A percentile compares a stretch with the other conserved stretches of the same genome.
Evolutionary conservation across 768 basidiomycete genomes (phyloP).

Genomic region (Hygrophorus pudorinus): DNA sequence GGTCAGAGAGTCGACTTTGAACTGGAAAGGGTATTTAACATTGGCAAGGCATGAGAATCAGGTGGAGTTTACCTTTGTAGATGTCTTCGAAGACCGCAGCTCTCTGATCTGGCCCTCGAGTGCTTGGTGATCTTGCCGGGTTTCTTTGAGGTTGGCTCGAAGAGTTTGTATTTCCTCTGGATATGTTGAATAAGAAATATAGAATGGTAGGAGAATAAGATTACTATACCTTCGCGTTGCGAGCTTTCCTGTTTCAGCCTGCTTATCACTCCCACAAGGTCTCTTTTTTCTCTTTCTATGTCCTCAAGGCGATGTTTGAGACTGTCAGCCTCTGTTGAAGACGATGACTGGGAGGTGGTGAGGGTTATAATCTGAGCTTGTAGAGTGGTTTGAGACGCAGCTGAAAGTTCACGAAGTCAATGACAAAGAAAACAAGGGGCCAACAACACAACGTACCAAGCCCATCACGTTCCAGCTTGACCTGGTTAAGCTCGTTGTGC

Average conservation of each 20-base stretch:
- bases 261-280: conserved; percentile 75
- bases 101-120: conserved; percentile 65
- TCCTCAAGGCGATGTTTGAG: conserved; percentile 59
- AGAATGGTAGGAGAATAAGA: conserved; percentile 2
- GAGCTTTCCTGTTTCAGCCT: conserved; percentile 67
- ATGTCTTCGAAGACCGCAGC: conserved; percentile 63
- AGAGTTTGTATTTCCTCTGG: conserved; percentile 66
- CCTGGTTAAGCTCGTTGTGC: conserved; percentile 44
- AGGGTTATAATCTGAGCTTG: conserved; percentile 48
- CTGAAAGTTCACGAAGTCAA: conserved; percentile 20
- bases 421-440: neutral
- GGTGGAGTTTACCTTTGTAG: conserved; percentile 47
- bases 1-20: conserved; percentile 74
- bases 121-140: conserved; percentile 60
- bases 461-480: conserved; percentile 55
- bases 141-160: conserved; percentile 60
- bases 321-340: conserved; percentile 49
- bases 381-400: conserved; percentile 33
- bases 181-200: conserved; percentile 7
- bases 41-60: conserved; percentile 4
- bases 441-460: conserved; percentile 38
- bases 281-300: conserved; percentile 83
- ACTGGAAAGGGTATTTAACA: conserved; percentile 32
- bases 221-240: conserved; percentile 60
- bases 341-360: conserved; percentile 48